phyloP scores from a whole-genome alignment of 2,329 filamentous ascomycete species.

The Sphaceloma murrayae region DNA sequence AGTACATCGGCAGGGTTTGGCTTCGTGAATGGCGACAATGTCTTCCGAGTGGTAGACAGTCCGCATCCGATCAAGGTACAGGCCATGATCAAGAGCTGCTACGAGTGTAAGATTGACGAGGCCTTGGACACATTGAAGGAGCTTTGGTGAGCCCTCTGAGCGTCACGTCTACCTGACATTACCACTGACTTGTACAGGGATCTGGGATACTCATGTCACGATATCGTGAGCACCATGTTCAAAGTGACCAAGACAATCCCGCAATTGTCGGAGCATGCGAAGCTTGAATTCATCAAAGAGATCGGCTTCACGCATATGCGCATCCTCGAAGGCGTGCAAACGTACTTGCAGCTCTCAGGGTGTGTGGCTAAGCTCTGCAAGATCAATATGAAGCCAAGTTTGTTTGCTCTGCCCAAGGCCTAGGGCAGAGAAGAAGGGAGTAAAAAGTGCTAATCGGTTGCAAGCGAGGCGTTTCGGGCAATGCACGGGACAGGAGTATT shows the following conservation, averaged over 20 bases:
- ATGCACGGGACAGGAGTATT: slow-evolving; percentile 7
- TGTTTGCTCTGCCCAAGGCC: slow-evolving; percentile 49
- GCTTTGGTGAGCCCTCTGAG: slow-evolving; percentile 57
- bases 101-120: slow-evolving; percentile 80
- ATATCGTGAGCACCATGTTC: slow-evolving; percentile 99
- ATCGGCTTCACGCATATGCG: slow-evolving; percentile 99
- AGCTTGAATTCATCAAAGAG: slow-evolving; percentile 87
- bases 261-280: slow-evolving; percentile 83
- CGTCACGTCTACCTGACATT: not conserved
- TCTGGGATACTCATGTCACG: slow-evolving; percentile 93
- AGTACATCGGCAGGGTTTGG: slow-evolving; percentile 89
- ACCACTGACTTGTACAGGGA: slow-evolving; percentile 39
- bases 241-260: slow-evolving; percentile 93
- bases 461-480: slow-evolving; percentile 25
- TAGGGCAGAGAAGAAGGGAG: slow-evolving; percentile 4
- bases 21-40: slow-evolving; percentile 94
- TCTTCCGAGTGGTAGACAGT: slow-evolving; percentile 94
- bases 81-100: slow-evolving; percentile 95
- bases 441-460: slow-evolving; percentile 4
- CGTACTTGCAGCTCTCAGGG: slow-evolving; percentile 83
- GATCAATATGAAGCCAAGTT: slow-evolving; percentile 89
- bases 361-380: slow-evolving; percentile 85
- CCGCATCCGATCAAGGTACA: slow-evolving; percentile 98
- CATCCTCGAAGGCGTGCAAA: slow-evolving; percentile 95
- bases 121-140: slow-evolving; percentile 81